Evolutionary conservation across 441 rosid genomes (phyloP), one percentile per base, ranked within the genome.

Genomic region (Macaranga tanarius): DNA sequence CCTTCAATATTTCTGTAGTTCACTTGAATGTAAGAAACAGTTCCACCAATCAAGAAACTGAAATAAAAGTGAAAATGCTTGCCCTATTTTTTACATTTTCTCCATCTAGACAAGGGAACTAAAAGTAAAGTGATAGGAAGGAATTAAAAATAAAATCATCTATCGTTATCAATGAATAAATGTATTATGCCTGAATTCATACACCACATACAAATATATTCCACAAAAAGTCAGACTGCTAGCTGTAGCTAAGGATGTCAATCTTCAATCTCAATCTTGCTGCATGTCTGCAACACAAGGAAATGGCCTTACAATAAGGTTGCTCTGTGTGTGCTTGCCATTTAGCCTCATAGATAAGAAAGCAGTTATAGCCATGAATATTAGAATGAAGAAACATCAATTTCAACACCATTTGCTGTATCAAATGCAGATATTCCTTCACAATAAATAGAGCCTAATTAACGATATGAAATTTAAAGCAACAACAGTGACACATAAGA

Each of bases 1-100:
- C 90, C 88, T 66, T 90, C 86, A 10, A 79, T 75, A 62, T 81
- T 84, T 72, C 98, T 93, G 87, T 90, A 88, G 72, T 75, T 80
- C 74, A 78, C 80, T 44, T 45, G 52, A 78, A 74, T 63, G 61
- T 75, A 45, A 71, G 28, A 70, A 74, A 60, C 13, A 50, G 40
- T 66, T 73, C 74, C 55, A 62, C 62, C 50, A 67, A 58, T 74
- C 45, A 10, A 73, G 65, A 76, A 76, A 72, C 64, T 45, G 76
- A 71, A 72, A 70, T 38, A 31, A 69, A 76, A 57, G 54, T 66
- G 75, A 47, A 54, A 17, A 16, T 66, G 26, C 34, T 52, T 25
- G 31, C n/a, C 67, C 57, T 31, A 28, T 61, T 52, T n/a, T n/a
- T n/a, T n/a, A n/a, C n/a, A 38, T 20, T 48, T 63, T 67, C 62